Evolutionary conservation across 2,329 filamentous ascomycete genomes (phyloP), one percentile per base, ranked within the genome.

Genomic region (Sporothrix curviconia): DNA sequence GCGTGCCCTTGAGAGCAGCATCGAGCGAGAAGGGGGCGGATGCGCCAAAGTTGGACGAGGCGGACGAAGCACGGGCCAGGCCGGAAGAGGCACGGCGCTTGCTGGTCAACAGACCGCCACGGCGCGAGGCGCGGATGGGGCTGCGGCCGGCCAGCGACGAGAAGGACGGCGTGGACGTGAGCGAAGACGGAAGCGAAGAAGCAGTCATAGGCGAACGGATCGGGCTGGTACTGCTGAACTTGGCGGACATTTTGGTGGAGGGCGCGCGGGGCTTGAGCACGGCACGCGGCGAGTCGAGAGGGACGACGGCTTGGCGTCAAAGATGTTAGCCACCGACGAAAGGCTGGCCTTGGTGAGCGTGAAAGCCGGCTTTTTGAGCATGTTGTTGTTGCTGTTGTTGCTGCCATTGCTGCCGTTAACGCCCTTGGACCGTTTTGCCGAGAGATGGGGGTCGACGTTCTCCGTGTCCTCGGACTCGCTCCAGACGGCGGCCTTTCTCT

Each of bases 1-100:
- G 83, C 28, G 87, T 90, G 51, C 88, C 87, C 69, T 83, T 88
- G 62, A 95, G 81, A 3, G 90, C 92, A 24, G 89, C 87, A 68
- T 94, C 88, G 59, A 96, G 84, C 55, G 87, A 92, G 72, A 96
- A 95, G 0, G 90, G 89, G 3, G 86, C 74, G 32, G 74, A 69
- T 25, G 72, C 73, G 57, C 73, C 76, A 25, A 74, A 73, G 52
- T 73, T 71, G 68, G 85, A 85, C 14, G 80, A 72, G 1, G 88
- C 86, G 1, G 87, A 85, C 63, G 92, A 25, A 7, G 92, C 77
- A 47, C 90, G 87, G 44, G 80, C 76, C 70, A 85, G 84, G 14
- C 79, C 77, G 6, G 82, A 78, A n/a, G 78, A 79, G 15, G 47
- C 49, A n/a, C 58, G 40, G 30, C 58, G 58, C 47, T 56, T 59